Base-by-base conservation (phyloP, 2,329 filamentous ascomycete genomes). In the Parasarocladium wereldwijsianum region DNA sequence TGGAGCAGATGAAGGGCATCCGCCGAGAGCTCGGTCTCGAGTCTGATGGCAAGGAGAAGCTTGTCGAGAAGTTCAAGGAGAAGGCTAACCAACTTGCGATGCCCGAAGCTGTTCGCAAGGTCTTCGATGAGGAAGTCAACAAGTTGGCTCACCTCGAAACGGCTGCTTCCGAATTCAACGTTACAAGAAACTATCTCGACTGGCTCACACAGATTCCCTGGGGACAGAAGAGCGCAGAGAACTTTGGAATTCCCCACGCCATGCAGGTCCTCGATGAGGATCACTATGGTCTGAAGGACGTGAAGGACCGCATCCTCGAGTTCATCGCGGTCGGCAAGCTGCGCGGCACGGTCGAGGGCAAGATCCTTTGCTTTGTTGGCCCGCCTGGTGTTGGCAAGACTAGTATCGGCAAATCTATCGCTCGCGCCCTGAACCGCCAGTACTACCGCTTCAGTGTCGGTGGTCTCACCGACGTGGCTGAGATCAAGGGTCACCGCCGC, bases 1-100 rank as follows among this genome's bases (percentile, higher is more conserved):
- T 93, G 84, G 90, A 98, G 56, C 92, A 98, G 53, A 93, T 98
- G 86, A 96, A 96, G 62, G 90, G 86, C 16, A 98, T 98, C 47
- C 79, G 84, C 34, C 72, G 90, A 34, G 90, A 98, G 55, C 71
- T 98, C 28, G 90, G 92, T 14, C 83, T 98, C 31, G 92, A 98
- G 51, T 93, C 84, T 5, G 90, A 98, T 47, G 90, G 92, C 39
- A 98, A 96, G 57, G 90, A 98, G 47, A 96, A 96, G 58, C 66
- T 98, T 9, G 82, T 98, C 2, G 90, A 96, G 52, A 93, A 82
- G 51, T 98, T 98, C 63, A 90, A 84, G 56, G 86, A 94, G 47
- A 94, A 93, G 64, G 85, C 84, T 0, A 68, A 71, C 47, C 93
- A 92, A 50, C 65, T 98, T 28, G 85, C 86, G 3, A 98, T 98